phyloP scores from a whole-genome alignment of 2,329 filamentous ascomycete species.

The Nemania abortiva region DNA sequence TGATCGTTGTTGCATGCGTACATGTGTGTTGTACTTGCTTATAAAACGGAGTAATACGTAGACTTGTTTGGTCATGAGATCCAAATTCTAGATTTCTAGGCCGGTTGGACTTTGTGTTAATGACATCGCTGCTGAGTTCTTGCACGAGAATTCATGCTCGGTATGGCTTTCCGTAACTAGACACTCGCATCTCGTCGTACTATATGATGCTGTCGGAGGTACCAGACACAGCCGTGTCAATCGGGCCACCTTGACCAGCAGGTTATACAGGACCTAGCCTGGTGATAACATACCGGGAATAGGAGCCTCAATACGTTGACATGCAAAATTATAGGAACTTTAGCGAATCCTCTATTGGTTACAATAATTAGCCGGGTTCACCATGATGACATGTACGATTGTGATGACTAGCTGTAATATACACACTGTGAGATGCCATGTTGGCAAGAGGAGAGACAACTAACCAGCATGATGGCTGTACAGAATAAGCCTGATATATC shows the following conservation, averaged over 20 bases:
- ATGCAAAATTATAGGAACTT: neutral
- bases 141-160: neutral
- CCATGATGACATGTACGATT: too few relatives aligned
- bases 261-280: neutral
- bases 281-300: neutral
- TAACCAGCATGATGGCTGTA: neutral
- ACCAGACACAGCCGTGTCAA: neutral
- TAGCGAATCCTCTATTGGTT: neutral
- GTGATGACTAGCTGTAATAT: too few relatives aligned
- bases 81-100: neutral
- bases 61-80: neutral
- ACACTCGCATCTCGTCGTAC: neutral
- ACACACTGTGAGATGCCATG: too few relatives aligned
- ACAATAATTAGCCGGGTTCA: too few relatives aligned
- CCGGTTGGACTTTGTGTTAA: neutral
- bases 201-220: neutral
- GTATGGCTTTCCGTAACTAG: neutral
- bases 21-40: slow-evolving; percentile 7
- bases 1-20: neutral
- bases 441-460: neutral
- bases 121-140: neutral
- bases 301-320: neutral
- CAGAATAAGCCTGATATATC: too few relatives aligned
- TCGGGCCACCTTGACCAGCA: neutral
- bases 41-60: neutral